phyloP scores from a whole-genome alignment of 2,329 filamentous ascomycete species.

The Paraphaeosphaeria minitans region DNA sequence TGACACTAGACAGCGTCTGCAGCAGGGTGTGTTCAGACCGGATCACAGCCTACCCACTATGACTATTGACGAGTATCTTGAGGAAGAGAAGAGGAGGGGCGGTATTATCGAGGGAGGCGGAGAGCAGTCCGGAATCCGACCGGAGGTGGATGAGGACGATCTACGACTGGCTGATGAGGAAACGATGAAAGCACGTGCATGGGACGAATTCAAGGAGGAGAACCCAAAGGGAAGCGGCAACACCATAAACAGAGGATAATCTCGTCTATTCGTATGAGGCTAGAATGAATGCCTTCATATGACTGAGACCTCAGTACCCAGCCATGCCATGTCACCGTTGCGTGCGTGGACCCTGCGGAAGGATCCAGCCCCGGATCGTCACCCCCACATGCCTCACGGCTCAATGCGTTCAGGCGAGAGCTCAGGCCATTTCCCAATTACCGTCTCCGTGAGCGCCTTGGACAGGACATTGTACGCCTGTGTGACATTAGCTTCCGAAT shows the following conservation, averaged over 20 bases:
- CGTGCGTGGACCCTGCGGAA: neutral
- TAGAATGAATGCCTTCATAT: constrained; percentile 1
- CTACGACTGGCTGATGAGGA: constrained; percentile 84
- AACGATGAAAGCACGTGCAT: constrained; percentile 89
- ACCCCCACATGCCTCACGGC: constrained; percentile 1
- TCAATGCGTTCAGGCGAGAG: constrained; percentile 28
- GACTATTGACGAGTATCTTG: constrained; percentile 96
- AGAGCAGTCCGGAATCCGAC: constrained; percentile 69
- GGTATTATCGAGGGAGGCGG: constrained; percentile 92
- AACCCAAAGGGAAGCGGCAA: constrained; percentile 87
- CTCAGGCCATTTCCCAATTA: constrained; percentile 39
- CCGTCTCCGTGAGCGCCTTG: constrained; percentile 24
- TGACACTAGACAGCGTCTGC: constrained; percentile 74
- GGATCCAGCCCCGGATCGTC: neutral
- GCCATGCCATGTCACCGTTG: neutral
- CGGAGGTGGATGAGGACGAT: constrained; percentile 87
- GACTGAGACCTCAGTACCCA: neutral
- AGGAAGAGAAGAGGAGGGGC: constrained; percentile 82
- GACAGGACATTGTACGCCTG: constrained; percentile 38
- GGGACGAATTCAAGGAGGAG: constrained; percentile 92
- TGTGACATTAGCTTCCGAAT: neutral
- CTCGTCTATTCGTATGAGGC: neutral
- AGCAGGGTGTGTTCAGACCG: constrained; percentile 81
- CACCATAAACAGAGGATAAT: constrained; percentile 75
- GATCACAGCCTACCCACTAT: constrained; percentile 96